phyloP scores from a whole-genome alignment of 2,329 filamentous ascomycete genomes.

The Xylaria arbuscula region DNA sequence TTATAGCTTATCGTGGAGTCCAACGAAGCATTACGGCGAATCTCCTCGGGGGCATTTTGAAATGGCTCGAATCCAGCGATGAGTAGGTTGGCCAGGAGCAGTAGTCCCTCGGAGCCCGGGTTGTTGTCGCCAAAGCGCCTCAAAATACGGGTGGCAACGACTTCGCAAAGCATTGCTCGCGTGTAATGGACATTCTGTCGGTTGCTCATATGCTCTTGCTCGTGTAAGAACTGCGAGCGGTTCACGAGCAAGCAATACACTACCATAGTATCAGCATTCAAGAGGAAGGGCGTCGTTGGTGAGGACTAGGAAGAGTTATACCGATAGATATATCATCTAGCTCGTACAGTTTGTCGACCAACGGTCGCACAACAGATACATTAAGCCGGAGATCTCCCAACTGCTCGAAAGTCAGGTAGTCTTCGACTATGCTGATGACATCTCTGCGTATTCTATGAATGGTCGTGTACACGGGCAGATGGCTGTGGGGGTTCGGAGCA shows the following conservation, averaged over 20 bases:
- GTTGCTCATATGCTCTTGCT: conserved; percentile 79
- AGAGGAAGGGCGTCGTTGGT: neutral
- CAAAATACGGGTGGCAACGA: conserved; percentile 81
- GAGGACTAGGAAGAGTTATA: conserved; percentile 51
- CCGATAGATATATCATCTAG: conserved; percentile 82
- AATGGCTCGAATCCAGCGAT: conserved; percentile 88
- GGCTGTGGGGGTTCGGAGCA: conserved; percentile 67
- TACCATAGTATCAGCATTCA: conserved; percentile 47
- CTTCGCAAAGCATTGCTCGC: conserved; percentile 80
- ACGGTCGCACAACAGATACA: conserved; percentile 78
- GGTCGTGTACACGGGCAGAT: conserved; percentile 79
- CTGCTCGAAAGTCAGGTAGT: conserved; percentile 76
- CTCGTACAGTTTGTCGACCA: conserved; percentile 86
- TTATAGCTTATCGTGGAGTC: conserved; percentile 61
- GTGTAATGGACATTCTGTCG: conserved; percentile 85
- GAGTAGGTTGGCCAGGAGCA: conserved; percentile 81
- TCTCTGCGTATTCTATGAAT: conserved; percentile 78
- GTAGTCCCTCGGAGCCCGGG: conserved; percentile 74
- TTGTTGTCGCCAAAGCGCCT: conserved; percentile 83
- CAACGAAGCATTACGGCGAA: conserved; percentile 68
- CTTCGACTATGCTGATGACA: conserved; percentile 71
- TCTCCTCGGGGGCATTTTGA: conserved; percentile 78
- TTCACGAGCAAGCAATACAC: conserved; percentile 89
- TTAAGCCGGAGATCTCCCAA: conserved; percentile 85
- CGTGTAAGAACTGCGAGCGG: conserved; percentile 79